These are phyloP conservation scores for Quercus engelmannii DNA, from an alignment of 306 rosid genomes.

Conservation along the genomic window DNA sequence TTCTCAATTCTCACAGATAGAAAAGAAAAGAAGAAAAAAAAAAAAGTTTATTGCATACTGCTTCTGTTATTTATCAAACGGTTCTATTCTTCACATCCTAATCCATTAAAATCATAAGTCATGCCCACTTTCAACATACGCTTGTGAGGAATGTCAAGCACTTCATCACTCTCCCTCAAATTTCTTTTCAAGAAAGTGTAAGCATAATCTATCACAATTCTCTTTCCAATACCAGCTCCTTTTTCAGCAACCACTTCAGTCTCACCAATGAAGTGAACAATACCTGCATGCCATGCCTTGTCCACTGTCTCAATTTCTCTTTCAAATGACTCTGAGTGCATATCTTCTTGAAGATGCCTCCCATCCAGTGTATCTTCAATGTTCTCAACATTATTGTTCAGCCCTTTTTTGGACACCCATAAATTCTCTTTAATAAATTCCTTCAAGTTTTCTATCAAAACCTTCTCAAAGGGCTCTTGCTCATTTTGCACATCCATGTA, in stretches of 20 bases:
- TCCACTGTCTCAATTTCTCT: conserved; percentile 46
- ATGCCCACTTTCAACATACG: conserved; percentile 78
- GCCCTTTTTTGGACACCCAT: neutral
- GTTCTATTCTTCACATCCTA: no score
- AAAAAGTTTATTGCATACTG: no score
- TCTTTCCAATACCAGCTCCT: conserved; percentile 41
- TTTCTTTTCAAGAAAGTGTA: conserved; percentile 58
- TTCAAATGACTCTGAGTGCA: neutral
- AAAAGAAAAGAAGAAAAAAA: no score
- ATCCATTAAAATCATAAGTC: conserved; percentile 58
- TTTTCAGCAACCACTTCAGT: conserved; percentile 52
- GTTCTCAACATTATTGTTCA: neutral
- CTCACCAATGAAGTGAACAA: conserved; percentile 75
- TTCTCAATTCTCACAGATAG: no score
- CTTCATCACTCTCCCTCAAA: conserved; percentile 48
- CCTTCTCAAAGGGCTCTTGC: conserved; percentile 52
- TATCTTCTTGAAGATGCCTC: neutral
- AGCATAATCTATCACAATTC: conserved; percentile 53
- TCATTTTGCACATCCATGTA: conserved; percentile 58
- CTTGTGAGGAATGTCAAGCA: conserved; percentile 60
- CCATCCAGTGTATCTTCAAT: neutral
- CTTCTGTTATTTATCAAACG: no score
- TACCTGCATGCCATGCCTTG: conserved; percentile 43
- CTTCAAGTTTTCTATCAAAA: conserved; percentile 51
- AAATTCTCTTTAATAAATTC: conserved; percentile 28